Base-by-base conservation (phyloP, 2,329 filamentous ascomycete species). In the Penicillium brasilianum region DNA sequence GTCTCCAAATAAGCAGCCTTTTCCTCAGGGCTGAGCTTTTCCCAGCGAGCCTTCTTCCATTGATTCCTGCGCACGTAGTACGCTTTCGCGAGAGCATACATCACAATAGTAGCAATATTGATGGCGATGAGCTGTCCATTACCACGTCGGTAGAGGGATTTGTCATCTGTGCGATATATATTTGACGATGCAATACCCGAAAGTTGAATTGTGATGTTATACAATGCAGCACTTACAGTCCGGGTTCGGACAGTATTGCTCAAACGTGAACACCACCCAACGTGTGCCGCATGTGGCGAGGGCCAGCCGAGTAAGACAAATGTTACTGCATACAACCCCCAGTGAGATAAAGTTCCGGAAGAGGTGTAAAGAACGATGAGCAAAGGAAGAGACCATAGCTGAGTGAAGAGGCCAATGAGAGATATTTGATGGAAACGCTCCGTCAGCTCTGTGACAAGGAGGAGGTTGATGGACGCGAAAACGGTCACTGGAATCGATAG, bases 151-250 rank as follows among this genome's bases (percentile, higher is more conserved):
- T 86, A 87, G 22, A 83, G 72, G 1, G 85, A 84, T 66, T 80
- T 77, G 67, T 87, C 85, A 44, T 85, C 83, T 9, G 80, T 69
- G 22, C 82, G 79, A 66, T 84, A 85, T 58, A 84, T 83, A 64
- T 84, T 83, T 32, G 72, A 65, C 2, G 74, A 74, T 14, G 81
- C 76, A 57, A 83, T 81, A 81, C 60, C 62, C 11, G 60, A 64
- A 18, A 62, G 55, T 46, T 64, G 81, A 8, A 82, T 78, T 41
- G 79, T 77, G 73, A 83, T 83, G 65, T 84, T 84, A 72, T 84
- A 84, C 22, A 83, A 63, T 1, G 81, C 82, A 0, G 82, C 81
- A 36, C 77, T 79, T 8, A 84, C 78, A 13, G 81, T 78, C 10
- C 82, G 72, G 1, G 80, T 82, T 34, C 81, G 75, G n/a, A 84